A percentile compares a stretch with the other conserved stretches of the same genome.
Evolutionary conservation across 805 yeast species (phyloP).

Genomic region (Torulaspora quercuum): DNA sequence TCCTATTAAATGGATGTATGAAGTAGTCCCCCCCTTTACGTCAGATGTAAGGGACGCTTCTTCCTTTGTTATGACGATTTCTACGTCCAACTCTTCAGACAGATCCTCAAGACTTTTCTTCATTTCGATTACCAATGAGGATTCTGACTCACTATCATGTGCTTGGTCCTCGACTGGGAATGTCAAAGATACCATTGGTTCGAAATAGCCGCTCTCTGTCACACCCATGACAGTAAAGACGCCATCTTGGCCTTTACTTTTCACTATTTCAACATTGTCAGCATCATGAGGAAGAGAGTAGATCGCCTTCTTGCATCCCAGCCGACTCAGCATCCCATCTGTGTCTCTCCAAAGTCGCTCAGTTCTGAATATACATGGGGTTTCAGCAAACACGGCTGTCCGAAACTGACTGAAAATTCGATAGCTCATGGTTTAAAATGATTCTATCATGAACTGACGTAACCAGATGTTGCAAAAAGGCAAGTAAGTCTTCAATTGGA

Average conservation of each 20-base stretch:
- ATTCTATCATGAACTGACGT: background rate
- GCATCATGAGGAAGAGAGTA: conserved; percentile 10
- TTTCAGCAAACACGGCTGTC: conserved; percentile 17
- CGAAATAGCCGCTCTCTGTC: conserved; percentile 13
- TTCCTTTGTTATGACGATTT: conserved; percentile 17
- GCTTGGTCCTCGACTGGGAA: conserved; percentile 2
- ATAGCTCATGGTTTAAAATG: conserved; percentile 5
- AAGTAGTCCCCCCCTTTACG: conserved; percentile 2
- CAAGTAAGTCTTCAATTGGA: too few relatives aligned
- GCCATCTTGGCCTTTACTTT: conserved; percentile 1
- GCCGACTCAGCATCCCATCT: conserved; percentile 5
- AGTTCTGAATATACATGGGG: conserved; percentile 15
- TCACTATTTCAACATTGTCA: background rate
- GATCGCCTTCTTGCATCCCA: conserved; percentile 10
- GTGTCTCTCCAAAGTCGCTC: conserved; percentile 16
- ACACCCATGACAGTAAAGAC: conserved; percentile 11
- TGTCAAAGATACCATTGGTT: conserved; percentile 9
- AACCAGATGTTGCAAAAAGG: too few relatives aligned
- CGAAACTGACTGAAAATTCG: conserved; percentile 13
- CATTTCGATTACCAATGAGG: conserved; percentile 4
- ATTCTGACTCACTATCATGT: background rate
- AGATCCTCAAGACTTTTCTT: conserved; percentile 11
- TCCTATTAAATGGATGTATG: conserved; percentile 23
- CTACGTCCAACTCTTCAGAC: conserved; percentile 21
- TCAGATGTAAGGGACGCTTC: conserved; percentile 7